phyloP scores from a whole-genome alignment of 495 filamentous ascomycete species.

The Xylaria scruposa region DNA sequence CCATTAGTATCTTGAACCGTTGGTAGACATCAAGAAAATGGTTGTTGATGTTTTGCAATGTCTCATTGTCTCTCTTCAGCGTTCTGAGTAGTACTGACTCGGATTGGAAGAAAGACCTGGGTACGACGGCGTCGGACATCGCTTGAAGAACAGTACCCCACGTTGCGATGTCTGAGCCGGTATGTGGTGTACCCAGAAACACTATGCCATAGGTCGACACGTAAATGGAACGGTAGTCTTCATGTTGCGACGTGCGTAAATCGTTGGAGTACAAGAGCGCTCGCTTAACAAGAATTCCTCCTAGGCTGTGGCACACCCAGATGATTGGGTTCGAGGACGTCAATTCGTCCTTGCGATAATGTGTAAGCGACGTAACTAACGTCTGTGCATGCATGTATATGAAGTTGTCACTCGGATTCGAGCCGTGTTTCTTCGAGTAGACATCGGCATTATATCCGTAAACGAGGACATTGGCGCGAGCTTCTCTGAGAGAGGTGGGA shows the following conservation, averaged over 20 bases:
- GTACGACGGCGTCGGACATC: constrained; percentile 73
- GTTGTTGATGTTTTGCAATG: constrained; percentile 79
- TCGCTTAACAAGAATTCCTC: constrained; percentile 81
- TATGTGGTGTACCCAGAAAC: constrained; percentile 89
- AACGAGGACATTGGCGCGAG: constrained; percentile 73
- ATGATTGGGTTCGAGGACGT: constrained; percentile 74
- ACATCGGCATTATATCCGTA: constrained; percentile 90
- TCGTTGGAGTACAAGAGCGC: constrained; percentile 65
- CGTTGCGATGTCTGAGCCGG: constrained; percentile 75
- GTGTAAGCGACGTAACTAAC: constrained; percentile 66
- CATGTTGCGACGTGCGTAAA: constrained; percentile 67
- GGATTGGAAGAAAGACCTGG: constrained; percentile 72
- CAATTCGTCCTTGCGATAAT: constrained; percentile 60
- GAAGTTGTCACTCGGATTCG: constrained; percentile 67
- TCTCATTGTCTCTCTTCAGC: constrained; percentile 79
- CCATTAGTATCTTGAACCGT: constrained; percentile 71
- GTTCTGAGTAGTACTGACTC: constrained; percentile 74
- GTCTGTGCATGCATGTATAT: constrained; percentile 85
- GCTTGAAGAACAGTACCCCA: constrained; percentile 78
- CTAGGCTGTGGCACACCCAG: constrained; percentile 84
- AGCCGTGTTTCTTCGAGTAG: constrained; percentile 54
- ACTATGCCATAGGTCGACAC: constrained; percentile 85
- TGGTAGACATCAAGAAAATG: constrained; percentile 76
- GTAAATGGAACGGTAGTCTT: constrained; percentile 78
- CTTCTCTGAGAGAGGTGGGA: constrained; percentile 65